Evolutionary conservation across 2,329 filamentous ascomycete genomes (phyloP).

Genomic region (Fusarium oxysporum): DNA sequence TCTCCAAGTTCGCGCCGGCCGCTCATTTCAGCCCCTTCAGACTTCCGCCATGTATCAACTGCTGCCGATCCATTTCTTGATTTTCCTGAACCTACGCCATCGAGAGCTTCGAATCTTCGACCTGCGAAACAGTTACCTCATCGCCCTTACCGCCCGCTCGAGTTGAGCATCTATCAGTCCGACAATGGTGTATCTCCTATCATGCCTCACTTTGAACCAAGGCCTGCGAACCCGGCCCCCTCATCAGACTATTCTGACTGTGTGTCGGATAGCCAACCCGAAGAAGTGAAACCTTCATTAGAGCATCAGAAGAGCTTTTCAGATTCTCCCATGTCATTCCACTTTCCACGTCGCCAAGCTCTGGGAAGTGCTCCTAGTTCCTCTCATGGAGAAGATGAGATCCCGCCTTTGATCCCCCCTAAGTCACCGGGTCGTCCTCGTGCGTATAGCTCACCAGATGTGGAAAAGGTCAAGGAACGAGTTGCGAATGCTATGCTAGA

Average conservation of each 20-base stretch:
- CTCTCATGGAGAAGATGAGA: slow-evolving; percentile 44
- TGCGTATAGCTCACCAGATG: slow-evolving; percentile 58
- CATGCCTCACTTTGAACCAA: slow-evolving; percentile 62
- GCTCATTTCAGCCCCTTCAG: slow-evolving; percentile 67
- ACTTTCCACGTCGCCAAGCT: slow-evolving; percentile 62
- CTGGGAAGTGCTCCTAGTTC: slow-evolving; percentile 39
- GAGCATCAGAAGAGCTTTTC: slow-evolving; percentile 57
- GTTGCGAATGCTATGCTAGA: slow-evolving; percentile 69
- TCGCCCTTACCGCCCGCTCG: slow-evolving; percentile 63
- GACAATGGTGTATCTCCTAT: slow-evolving; percentile 64
- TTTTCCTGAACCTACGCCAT: slow-evolving; percentile 34
- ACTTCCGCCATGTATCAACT: slow-evolving; percentile 70
- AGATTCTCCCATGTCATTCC: slow-evolving; percentile 65
- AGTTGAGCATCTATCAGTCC: slow-evolving; percentile 64
- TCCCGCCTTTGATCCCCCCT: slow-evolving; percentile 54
- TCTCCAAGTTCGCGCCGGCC: slow-evolving; percentile 60
- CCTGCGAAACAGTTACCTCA: slow-evolving; percentile 42
- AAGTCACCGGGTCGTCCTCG: slow-evolving; percentile 56
- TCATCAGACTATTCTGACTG: slow-evolving; percentile 53
- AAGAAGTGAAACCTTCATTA: slow-evolving; percentile 47
- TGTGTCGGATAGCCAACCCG: slow-evolving; percentile 35
- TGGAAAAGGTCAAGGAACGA: slow-evolving; percentile 65
- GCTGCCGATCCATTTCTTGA: slow-evolving; percentile 56
- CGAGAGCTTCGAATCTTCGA: slow-evolving; percentile 38
- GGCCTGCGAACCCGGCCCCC: slow-evolving; percentile 47